phyloP scores from a whole-genome alignment of 176 grass and related monocot genomes.

The Triticum urartu region DNA sequence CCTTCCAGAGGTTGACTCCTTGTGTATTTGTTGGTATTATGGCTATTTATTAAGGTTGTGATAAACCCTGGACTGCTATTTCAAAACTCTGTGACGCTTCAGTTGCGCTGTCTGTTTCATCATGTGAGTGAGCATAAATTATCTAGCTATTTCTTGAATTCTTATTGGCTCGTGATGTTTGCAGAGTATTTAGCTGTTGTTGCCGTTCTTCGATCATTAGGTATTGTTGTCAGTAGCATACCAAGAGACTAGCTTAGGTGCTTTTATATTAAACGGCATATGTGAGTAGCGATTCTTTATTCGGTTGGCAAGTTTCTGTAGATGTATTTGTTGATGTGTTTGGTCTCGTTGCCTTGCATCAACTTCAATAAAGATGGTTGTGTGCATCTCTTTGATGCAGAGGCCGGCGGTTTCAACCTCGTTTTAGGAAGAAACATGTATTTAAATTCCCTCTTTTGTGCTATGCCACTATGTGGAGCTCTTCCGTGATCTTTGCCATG shows the following conservation, averaged over 20 bases:
- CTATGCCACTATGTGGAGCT: slow-evolving; percentile 22
- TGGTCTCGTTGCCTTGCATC: too few relatives aligned
- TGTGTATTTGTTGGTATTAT: background rate
- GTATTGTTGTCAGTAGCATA: background rate
- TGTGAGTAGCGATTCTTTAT: background rate
- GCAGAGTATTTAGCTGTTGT: background rate
- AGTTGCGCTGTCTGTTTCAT: background rate
- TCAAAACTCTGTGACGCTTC: background rate
- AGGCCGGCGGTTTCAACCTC: too few relatives aligned
- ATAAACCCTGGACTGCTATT: background rate
- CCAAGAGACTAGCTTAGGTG: background rate
- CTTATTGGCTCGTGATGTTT: background rate
- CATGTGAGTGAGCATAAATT: background rate
- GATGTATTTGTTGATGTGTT: too few relatives aligned
- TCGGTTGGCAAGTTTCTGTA: background rate
- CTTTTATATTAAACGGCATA: background rate
- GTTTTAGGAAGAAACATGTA: too few relatives aligned
- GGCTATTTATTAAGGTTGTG: background rate
- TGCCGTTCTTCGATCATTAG: background rate
- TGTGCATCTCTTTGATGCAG: too few relatives aligned
- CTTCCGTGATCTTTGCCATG: slow-evolving; percentile 19
- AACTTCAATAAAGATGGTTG: too few relatives aligned
- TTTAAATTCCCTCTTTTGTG: background rate
- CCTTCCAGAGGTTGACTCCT: background rate
- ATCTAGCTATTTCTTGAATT: background rate